Conservation (phyloP, 108 stramenopile species). For the Cyclotella baltica region DNA sequence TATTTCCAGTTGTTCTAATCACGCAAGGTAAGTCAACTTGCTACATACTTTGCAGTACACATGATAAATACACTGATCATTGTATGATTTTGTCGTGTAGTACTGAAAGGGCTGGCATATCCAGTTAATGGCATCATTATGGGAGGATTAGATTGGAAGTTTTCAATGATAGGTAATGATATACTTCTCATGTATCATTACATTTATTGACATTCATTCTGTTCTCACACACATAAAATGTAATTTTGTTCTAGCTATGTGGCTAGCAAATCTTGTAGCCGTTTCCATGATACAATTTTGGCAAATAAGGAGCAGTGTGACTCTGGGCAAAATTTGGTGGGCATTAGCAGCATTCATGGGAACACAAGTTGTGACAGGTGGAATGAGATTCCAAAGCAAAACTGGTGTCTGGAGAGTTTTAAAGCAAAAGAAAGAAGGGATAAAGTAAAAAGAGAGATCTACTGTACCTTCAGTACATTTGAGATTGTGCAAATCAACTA, state of each 20-base stretch:
- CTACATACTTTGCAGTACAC: too few species aligned
- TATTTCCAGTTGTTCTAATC: constrained; percentile 86
- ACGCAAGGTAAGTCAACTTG: constrained; percentile 74
- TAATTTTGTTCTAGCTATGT: constrained; percentile 64
- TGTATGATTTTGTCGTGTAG: background rate
- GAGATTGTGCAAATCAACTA: too few species aligned
- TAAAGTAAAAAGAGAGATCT: too few species aligned
- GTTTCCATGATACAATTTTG: constrained; percentile 73
- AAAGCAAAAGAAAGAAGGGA: too few species aligned
- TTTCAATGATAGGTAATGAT: constrained; percentile 62
- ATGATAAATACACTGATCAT: background rate
- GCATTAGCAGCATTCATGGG: constrained; percentile 90
- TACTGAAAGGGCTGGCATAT: constrained; percentile 89
- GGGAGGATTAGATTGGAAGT: constrained; percentile 94
- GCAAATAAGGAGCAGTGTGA: constrained; percentile 45
- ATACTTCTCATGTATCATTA: background rate
- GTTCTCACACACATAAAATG: background rate
- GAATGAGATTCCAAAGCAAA: constrained; percentile 10
- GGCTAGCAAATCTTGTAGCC: constrained; percentile 86
- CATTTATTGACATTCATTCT: too few species aligned
- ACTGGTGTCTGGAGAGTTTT: constrained; percentile 22
- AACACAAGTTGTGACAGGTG: constrained; percentile 33
- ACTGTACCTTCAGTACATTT: too few species aligned
- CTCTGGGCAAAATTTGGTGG: constrained; percentile 86
- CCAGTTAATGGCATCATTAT: constrained; percentile 93